Conservation (phyloP, 306 rosid genomes). For the Citrullus colocynthis region DNA sequence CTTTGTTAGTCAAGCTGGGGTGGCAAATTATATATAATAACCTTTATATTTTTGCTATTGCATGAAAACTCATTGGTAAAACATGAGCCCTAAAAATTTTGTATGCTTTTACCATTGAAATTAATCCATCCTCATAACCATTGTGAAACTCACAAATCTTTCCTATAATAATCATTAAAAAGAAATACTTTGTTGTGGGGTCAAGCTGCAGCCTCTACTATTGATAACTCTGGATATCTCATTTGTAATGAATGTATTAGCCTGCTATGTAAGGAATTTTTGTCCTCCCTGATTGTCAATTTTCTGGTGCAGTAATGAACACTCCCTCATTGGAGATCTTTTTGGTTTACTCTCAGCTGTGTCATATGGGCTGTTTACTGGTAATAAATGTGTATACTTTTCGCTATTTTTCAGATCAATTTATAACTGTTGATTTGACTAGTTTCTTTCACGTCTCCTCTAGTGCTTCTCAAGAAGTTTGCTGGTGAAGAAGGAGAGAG, state of each 20-base stretch:
- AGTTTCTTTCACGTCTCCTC: slow-evolving; percentile 6
- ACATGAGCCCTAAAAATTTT: not conserved
- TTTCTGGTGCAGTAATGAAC: slow-evolving; percentile 66
- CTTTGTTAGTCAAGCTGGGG: not conserved
- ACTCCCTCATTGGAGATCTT: slow-evolving; percentile 70
- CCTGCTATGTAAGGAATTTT: slow-evolving; percentile 22
- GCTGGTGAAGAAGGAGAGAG: slow-evolving; percentile 89
- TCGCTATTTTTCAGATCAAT: not conserved
- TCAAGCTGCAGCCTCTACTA: not conserved
- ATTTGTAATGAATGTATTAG: not conserved
- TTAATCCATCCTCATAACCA: not conserved
- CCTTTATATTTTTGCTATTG: not conserved
- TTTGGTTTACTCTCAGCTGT: slow-evolving; percentile 91
- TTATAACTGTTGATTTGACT: slow-evolving; percentile 4
- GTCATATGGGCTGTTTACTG: slow-evolving; percentile 84
- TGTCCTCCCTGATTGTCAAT: slow-evolving; percentile 27
- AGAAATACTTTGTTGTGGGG: not conserved
- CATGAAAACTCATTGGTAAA: not conserved
- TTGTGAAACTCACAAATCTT: not conserved
- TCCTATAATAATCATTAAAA: not conserved
- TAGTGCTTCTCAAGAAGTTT: slow-evolving; percentile 81
- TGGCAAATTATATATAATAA: not conserved
- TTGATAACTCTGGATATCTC: not conserved
- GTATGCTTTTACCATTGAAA: not conserved
- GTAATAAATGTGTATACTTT: slow-evolving; percentile 23